Percentiles rank a stretch among this genome's conserved stretches.
Evolutionary conservation across 1,139 yeast genomes (phyloP).

Genomic region (Meyerozyma carpophila): DNA sequence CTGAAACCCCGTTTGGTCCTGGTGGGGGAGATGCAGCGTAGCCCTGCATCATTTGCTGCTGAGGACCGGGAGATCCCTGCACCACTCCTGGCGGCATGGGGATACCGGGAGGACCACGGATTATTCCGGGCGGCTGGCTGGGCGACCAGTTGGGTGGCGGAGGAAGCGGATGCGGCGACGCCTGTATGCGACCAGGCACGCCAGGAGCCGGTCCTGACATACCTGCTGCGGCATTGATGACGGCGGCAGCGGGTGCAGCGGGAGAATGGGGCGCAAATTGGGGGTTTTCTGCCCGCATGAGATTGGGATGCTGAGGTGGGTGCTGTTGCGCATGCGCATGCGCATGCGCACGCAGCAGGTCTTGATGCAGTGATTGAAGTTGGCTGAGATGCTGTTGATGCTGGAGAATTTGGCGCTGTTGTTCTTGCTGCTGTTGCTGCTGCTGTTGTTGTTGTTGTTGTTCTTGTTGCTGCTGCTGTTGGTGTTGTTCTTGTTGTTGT

Average conservation of each 20-base stretch:
- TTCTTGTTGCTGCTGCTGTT: conserved; percentile 7
- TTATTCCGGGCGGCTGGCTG: conserved; percentile 7
- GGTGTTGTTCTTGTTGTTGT: conserved; percentile 5
- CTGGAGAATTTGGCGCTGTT: conserved; percentile 4
- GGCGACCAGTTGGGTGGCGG: conserved; percentile 22
- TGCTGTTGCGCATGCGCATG: not conserved
- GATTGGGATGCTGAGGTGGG: not conserved
- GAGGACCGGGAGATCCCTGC: not conserved
- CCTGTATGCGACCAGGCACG: conserved; percentile 2
- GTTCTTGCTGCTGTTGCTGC: conserved; percentile 4
- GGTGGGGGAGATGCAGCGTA: conserved; percentile 12
- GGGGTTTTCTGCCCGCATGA: not conserved
- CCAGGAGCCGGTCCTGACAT: conserved; percentile 3
- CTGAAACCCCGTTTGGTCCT: conserved; percentile 3
- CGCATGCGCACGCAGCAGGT: not conserved
- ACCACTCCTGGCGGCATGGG: not conserved
- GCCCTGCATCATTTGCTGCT: not conserved
- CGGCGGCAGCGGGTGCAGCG: not conserved
- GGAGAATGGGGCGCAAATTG: not conserved
- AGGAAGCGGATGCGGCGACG: conserved; percentile 16
- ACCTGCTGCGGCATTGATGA: conserved; percentile 1
- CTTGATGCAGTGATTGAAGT: conserved; percentile 2
- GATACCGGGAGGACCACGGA: conserved; percentile 1
- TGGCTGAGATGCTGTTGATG: conserved; percentile 3
- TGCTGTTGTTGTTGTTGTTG: conserved; percentile 7